phyloP scores from a whole-genome alignment of 169 alveolate genomes.

The Plasmodium knowlesi region DNA sequence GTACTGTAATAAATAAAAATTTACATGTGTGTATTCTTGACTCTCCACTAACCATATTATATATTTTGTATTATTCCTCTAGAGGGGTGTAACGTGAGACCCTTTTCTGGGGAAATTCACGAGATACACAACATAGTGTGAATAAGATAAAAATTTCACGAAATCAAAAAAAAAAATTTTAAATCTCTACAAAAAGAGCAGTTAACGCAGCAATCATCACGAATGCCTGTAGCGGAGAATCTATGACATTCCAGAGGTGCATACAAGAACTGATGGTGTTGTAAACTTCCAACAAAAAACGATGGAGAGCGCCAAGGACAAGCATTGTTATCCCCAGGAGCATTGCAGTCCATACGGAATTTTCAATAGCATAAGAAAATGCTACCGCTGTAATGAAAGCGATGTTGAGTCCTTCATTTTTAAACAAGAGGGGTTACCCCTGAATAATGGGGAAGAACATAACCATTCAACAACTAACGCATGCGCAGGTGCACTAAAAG shows the following conservation, averaged over 20 bases:
- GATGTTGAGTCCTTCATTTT: conserved; percentile 10
- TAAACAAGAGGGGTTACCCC: not conserved
- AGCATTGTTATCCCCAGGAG: not conserved
- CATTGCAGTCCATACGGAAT: not conserved
- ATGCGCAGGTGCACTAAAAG: not conserved
- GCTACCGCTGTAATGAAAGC: conserved; percentile 28
- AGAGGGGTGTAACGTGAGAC: not conserved
- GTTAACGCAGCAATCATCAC: not conserved
- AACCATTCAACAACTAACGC: not conserved
- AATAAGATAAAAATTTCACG: not conserved
- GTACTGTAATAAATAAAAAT: not conserved
- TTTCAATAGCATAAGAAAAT: conserved; percentile 23
- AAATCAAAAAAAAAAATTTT: not conserved
- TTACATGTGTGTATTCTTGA: not conserved
- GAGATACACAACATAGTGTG: not conserved
- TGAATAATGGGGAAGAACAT: not conserved
- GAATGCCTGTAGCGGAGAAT: not conserved
- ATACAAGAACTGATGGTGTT: not conserved
- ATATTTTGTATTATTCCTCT: not conserved
- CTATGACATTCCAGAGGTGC: not conserved
- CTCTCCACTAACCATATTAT: not conserved
- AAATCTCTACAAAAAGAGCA: not conserved
- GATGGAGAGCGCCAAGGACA: not conserved
- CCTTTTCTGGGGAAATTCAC: not conserved
- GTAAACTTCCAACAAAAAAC: not conserved